Evolutionary conservation across 116 monocot genomes (phyloP), one percentile per base, ranked within the genome.

Genomic region (Dioscorea cayenensis): DNA sequence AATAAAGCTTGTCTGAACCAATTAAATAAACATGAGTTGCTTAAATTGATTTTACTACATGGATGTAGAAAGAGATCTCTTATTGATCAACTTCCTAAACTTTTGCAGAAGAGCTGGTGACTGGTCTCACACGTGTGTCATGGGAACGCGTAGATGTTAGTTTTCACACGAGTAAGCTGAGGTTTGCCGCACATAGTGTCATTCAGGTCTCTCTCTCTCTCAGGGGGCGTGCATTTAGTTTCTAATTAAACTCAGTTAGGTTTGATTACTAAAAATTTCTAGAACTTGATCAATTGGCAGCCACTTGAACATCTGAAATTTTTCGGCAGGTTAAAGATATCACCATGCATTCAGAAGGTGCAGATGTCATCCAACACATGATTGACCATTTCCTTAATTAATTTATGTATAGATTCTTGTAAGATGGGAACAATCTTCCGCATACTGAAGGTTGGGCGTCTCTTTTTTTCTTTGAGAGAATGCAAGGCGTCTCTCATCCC

Each of bases 71-170:
- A 55, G 17, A 18, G 5, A 55, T 5, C n/a, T 14, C n/a, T 11
- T 17, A n/a, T 5, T 16, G 0, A 16, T n/a, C 55, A 5, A 18
- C 5, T 55, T 55, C 55, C n/a, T 55, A 16, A 16, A 16, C 1
- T 12, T 55, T 69, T 77, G 69, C 79, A 94, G 94, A 94, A 76
- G 82, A 84, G 77, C 74, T 94, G 51, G 78, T 94, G 27, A 82
- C 71, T 16, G 86, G 87, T 14, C 84, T 94, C 21, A 74, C 81
- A 22, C 69, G 78, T n/a, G 65, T 94, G 14, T 82, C 94, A 51
- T 94, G 95, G 95, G 89, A 91, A 78, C 91, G 80, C 66, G 91
- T 95, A 14, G 91, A 95, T 78, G 95, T 95, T 50, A 95, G 95
- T 69, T 95, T 95, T 51, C 86, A 89, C 51, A 78, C 60, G 58